A percentile compares a stretch with the other conserved stretches of the same genome.
Evolutionary conservation across 1,284 basidiomycete species (phyloP).

Genomic region (Cutaneotrichosporon spelunceum): DNA sequence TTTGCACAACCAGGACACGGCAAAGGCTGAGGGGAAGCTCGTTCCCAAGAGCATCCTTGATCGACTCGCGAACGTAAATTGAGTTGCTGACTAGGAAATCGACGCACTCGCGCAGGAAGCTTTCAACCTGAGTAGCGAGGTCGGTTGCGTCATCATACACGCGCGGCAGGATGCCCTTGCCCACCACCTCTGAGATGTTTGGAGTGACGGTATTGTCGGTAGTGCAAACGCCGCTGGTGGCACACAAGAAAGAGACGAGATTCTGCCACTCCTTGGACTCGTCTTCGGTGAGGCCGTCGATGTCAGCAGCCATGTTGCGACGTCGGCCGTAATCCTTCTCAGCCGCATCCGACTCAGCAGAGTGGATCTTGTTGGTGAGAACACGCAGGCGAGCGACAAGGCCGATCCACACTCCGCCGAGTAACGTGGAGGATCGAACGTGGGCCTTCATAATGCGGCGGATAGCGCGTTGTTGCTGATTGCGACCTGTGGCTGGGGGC

Average conservation of each 20-base stretch:
- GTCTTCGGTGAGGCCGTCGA: conserved; percentile 56
- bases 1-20: conserved; percentile 62
- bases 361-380: conserved; percentile 35
- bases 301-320: conserved; percentile 35
- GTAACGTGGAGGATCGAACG: conserved; percentile 22
- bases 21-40: conserved; percentile 71
- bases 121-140: conserved; percentile 57
- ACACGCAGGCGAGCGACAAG: conserved; percentile 24
- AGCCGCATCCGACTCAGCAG: conserved; percentile 27
- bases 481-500: conserved; percentile 40
- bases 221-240: conserved; percentile 67
- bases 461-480: conserved; percentile 45
- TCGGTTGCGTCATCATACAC: conserved; percentile 63
- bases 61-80: conserved; percentile 66
- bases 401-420: conserved; percentile 36
- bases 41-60: conserved; percentile 72
- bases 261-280: conserved; percentile 81
- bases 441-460: conserved; percentile 32
- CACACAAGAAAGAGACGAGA: conserved; percentile 72
- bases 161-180: conserved; percentile 64
- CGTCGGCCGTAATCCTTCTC: conserved; percentile 28
- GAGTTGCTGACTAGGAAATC: conserved; percentile 64
- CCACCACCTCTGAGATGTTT: conserved; percentile 59
- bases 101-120: conserved; percentile 69
- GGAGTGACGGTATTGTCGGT: conserved; percentile 26